Evolutionary conservation across 78 protist genomes (phyloP), one percentile per base, ranked within the genome.

Genomic region (Dictyostelium capitatum): DNA sequence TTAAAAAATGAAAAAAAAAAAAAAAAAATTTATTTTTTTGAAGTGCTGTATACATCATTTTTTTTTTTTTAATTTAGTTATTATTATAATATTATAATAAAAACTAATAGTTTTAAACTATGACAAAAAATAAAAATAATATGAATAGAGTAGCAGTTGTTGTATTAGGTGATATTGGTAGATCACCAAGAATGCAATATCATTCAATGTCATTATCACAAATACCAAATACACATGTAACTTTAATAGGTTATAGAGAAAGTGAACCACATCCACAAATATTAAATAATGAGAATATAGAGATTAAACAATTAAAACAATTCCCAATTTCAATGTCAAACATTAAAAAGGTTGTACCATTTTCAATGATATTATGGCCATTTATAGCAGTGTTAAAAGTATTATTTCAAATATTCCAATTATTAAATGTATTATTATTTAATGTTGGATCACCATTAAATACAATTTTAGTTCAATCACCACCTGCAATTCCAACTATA

Each of bases 91-190:
- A 30, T 12, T 32, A 65, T 32, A 65, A 65, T 65, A 65, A 25
- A 37, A 67, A 67, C 17, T 12, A 25, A 15, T 67, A 67, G 9
- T 57, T 20, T n/a, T 20, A 6, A 57, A 20, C 2, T 25, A 62
- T 62, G 12, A 10, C 9, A 9, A 28, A n/a, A 64, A 64, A 28
- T 56, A 67, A 80, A 23, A 23, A 12, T 1, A n/a, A 7, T n/a
- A 9, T 37, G 23, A 84, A 84, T 74, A 47, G 82, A 62, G 92
- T 93, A 14, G 92, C 96, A 69, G 98, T 99, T 14, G 90, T 98
- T 48, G 99, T 99, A 8, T 81, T 98, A 9, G 99, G 99, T n/a
- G 99, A 99, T 67, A 70, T 98, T 23, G 99, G 99, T 14, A 90
- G 98, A 30, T 67, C 96, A 7, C 99, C 99, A 41, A 90, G 99